Percentiles rank a stretch among this genome's conserved stretches.
Evolutionary conservation across 2,329 filamentous ascomycete species (phyloP).

Genomic region (Curvularia eragrostidis): DNA sequence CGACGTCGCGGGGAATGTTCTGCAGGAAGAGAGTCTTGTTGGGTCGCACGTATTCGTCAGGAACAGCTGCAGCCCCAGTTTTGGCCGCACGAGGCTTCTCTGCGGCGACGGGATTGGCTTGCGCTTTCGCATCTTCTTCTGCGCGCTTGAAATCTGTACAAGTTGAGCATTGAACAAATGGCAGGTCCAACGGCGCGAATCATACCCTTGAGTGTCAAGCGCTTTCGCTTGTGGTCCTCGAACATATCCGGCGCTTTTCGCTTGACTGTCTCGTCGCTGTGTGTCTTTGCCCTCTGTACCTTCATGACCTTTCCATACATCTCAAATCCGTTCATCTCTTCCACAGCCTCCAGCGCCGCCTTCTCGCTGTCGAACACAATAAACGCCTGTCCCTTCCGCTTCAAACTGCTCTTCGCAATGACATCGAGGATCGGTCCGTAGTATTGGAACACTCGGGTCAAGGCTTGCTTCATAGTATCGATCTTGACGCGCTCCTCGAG

Average conservation of each 20-base stretch:
- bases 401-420: constrained; percentile 86
- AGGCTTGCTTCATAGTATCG: constrained; percentile 73
- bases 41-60: constrained; percentile 96
- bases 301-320: constrained; percentile 91
- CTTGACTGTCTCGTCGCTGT: constrained; percentile 86
- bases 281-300: constrained; percentile 79
- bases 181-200: constrained; percentile 42
- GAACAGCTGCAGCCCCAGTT: constrained; percentile 77
- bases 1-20: constrained; percentile 86
- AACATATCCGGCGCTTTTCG: constrained; percentile 79
- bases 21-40: constrained; percentile 97
- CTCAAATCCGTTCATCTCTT: constrained; percentile 90
- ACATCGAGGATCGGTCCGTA: constrained; percentile 87
- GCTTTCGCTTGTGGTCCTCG: constrained; percentile 82
- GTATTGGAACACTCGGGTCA: constrained; percentile 82
- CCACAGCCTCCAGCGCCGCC: constrained; percentile 79
- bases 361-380: constrained; percentile 86
- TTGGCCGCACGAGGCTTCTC: constrained; percentile 66
- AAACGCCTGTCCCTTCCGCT: constrained; percentile 94
- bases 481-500: constrained; percentile 92
- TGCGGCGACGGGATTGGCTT: constrained; percentile 69
- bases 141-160: constrained; percentile 76
- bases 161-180: constrained; percentile 24
- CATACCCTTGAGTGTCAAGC: constrained; percentile 87
- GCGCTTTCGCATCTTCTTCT: constrained; percentile 76